Percentiles rank a stretch among this genome's conserved stretches.
These are phyloP conservation scores for Cystofilobasidium capitatum DNA, from an alignment of 768 basidiomycete genomes.

Conservation along the genomic window DNA sequence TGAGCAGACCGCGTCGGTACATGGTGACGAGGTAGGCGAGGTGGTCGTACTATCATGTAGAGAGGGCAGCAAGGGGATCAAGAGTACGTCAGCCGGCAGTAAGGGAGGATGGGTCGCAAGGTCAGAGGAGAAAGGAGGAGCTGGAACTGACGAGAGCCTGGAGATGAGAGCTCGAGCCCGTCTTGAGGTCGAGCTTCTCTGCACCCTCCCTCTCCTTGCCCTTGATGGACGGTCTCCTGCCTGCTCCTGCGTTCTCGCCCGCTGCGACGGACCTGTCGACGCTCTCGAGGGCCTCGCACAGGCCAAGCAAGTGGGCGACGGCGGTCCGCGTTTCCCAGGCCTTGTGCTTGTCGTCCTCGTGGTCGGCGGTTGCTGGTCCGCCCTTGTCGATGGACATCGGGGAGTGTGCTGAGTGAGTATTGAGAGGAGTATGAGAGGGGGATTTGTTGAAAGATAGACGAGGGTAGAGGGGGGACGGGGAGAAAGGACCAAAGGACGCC, in stretches of 20 bases:
- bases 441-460: no score
- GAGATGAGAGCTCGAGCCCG: not conserved
- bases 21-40: slow-evolving; percentile 14
- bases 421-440: no score
- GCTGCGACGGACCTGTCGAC: not conserved
- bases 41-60: slow-evolving; percentile 5
- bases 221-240: not conserved
- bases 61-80: not conserved
- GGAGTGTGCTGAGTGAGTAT: no score
- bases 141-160: not conserved
- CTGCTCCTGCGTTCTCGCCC: not conserved
- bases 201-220: not conserved
- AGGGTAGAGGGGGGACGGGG: no score
- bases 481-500: no score
- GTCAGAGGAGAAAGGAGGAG: not conserved
- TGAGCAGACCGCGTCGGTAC: slow-evolving; percentile 16
- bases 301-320: not conserved
- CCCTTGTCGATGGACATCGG: not conserved
- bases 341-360: not conserved
- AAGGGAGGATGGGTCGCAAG: not conserved
- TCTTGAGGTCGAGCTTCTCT: not conserved
- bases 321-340: not conserved
- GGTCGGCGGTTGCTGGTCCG: not conserved
- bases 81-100: not conserved
- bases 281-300: slow-evolving; percentile 3